Conservation (phyloP, 2,329 filamentous ascomycete species). For the Xylariaceae sp. region DNA sequence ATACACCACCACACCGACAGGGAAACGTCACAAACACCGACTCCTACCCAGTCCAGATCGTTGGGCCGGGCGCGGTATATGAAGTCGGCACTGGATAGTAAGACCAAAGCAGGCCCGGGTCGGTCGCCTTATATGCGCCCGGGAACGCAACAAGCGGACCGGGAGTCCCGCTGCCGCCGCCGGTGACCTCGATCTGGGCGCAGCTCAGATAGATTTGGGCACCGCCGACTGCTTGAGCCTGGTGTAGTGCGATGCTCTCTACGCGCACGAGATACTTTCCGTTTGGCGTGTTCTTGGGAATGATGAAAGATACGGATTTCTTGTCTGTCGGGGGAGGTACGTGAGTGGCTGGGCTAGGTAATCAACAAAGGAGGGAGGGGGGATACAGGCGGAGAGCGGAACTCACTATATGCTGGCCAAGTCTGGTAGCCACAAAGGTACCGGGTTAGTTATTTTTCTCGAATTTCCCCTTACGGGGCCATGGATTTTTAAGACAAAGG, state of each 20-base stretch:
- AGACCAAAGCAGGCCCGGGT: slow-evolving; percentile 28
- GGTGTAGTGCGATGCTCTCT: slow-evolving; percentile 41
- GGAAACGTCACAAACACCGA: too few relatives aligned
- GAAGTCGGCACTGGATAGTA: slow-evolving; percentile 29
- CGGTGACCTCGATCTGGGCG: slow-evolving; percentile 38
- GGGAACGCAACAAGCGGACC: slow-evolving; percentile 33
- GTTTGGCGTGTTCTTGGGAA: slow-evolving; percentile 32
- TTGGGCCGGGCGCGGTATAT: slow-evolving; percentile 29
- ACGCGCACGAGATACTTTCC: slow-evolving; percentile 37
- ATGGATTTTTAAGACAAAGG: too few relatives aligned
- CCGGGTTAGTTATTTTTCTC: too few relatives aligned
- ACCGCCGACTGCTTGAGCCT: slow-evolving; percentile 33
- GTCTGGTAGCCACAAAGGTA: too few relatives aligned
- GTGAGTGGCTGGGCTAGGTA: too few relatives aligned
- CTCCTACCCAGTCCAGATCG: slow-evolving; percentile 16
- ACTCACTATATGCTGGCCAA: slow-evolving; percentile 28
- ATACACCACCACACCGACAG: too few relatives aligned
- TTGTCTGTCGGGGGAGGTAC: slow-evolving; percentile 20
- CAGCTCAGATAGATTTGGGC: slow-evolving; percentile 41
- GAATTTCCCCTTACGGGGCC: too few relatives aligned
- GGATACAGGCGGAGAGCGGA: neutral
- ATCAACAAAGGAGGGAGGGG: neutral
- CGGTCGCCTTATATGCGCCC: slow-evolving; percentile 30
- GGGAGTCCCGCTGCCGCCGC: slow-evolving; percentile 33
- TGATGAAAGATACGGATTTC: slow-evolving; percentile 30